Evolutionary conservation across 2,329 filamentous ascomycete genomes (phyloP).

Genomic region (Dichotomopilus funicola): DNA sequence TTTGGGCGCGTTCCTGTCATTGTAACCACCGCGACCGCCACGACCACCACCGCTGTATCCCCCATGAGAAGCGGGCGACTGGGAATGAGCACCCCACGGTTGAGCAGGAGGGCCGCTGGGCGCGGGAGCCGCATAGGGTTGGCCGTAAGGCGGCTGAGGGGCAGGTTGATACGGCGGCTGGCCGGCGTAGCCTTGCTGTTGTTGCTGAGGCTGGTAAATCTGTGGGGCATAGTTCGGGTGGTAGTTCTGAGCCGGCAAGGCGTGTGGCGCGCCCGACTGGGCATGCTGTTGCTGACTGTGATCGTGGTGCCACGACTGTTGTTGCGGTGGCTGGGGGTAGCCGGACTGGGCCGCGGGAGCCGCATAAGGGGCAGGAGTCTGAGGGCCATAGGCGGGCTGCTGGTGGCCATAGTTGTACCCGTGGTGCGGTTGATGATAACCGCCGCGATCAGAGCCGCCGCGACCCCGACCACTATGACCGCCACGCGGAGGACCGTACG

Average conservation of each 20-base stretch:
- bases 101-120: slow-evolving; percentile 33
- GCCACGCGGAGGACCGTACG: slow-evolving; percentile 30
- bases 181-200: slow-evolving; percentile 26
- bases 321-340: slow-evolving; percentile 36
- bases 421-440: slow-evolving; percentile 36
- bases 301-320: slow-evolving; percentile 35
- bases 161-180: slow-evolving; percentile 21
- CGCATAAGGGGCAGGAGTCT: slow-evolving; percentile 24
- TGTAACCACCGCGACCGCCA: slow-evolving; percentile 35
- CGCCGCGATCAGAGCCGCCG: slow-evolving; percentile 36
- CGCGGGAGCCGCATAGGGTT: slow-evolving; percentile 27
- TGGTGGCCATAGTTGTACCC: slow-evolving; percentile 40
- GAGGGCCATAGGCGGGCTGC: slow-evolving; percentile 26
- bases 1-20: slow-evolving; percentile 34
- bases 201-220: slow-evolving; percentile 39
- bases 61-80: slow-evolving; percentile 26
- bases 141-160: slow-evolving; percentile 29
- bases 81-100: slow-evolving; percentile 36
- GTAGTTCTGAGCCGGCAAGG: slow-evolving; percentile 47
- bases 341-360: slow-evolving; percentile 29
- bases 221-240: slow-evolving; percentile 55
- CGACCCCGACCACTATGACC: slow-evolving; percentile 37
- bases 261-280: slow-evolving; percentile 38
- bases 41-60: slow-evolving; percentile 34
- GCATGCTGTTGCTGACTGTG: slow-evolving; percentile 35